Base-by-base conservation (phyloP, 2,329 filamentous ascomycete genomes). In the Tetracladium maxilliforme region DNA sequence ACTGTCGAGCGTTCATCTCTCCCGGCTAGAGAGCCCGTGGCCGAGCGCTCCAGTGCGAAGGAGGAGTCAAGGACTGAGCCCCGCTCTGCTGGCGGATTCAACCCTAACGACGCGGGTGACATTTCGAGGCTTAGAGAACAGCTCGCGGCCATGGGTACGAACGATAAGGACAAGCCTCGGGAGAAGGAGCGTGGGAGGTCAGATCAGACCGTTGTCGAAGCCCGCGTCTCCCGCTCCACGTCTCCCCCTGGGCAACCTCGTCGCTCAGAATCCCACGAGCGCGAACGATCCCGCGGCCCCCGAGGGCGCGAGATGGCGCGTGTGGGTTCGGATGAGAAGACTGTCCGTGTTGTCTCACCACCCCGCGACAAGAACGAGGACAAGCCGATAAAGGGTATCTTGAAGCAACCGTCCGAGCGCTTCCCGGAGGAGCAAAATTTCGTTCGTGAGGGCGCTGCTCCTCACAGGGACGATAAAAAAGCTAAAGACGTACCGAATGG, bases 401-500 rank as follows among this genome's bases (percentile, higher is more conserved):
- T 95, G 21, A 90, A 92, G 48, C 66, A 70, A 27, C 86, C 87
- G 1, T 83, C 72, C 10, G 62, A 65, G 14, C 78, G 77, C 40
- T 95, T 94, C 41, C 87, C 87, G 0, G 86, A 94, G 42, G 78
- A 93, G 33, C 69, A 71, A 1, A 76, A 84, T 36, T 77, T 82
- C 0, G 64, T 92, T 18, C 70, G 86, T 12, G 87, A 94, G 47
- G 87, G 86, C 10, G 87, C 93, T 6, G 84, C 86, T 3, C 86
- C 86, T n/a, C 69, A 92, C 43, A 93, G 92, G 52, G 83, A 92
- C 44, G 74, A 81, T 24, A 73, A 77, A 48, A 73, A 72, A 44
- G 71, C 75, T 33, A n/a, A n/a, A n/a, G 76, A 81, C 19, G 80
- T 83, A 16, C 79, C 79, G 1, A 53, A 73, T 0, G 80, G 78